Evolutionary conservation across 23 red algal species (phyloP), one percentile per base, ranked within the genome.

Genomic region (Gracilaria caudata): DNA sequence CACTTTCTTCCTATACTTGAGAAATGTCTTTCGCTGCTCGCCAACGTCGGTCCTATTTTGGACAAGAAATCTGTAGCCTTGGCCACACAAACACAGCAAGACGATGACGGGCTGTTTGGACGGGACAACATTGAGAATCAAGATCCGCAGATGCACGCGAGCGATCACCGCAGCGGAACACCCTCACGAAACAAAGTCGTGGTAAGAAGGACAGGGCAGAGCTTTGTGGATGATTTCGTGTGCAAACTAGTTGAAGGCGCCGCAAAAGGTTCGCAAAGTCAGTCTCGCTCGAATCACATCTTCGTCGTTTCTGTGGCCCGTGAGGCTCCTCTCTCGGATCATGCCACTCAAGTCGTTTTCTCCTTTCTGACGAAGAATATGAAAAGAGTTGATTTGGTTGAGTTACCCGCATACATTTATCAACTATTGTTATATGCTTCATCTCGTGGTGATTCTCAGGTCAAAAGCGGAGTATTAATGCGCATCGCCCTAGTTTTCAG

Each of bases 171-270:
- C 37, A 30, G 32, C 29, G 61, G 61, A 24, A 73, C 61, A 11
- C 39, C 61, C 12, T 71, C 49, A n/a, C 17, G 51, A 38, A 43
- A 29, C 16, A 51, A 89, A 73, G 60, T 89, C 6, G 14, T 57
- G 64, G 85, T 89, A 10, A 34, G 85, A 16, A 70, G 85, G 7
- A 89, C 85, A 4, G 85, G 85, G 7, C 85, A 89, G 45, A 89
- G 74, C 45, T 91, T 91, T 74, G 87, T 91, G 58, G 87, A 91
- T 45, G 87, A 91, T 19, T 91, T 91, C 45, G 64, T 91, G 7
- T 81, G 58, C 34, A 81, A 63, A 43, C 77, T 91, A 23, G 60
- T 72, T 12, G 87, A 54, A 49, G 34, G 32, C 24, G 44, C 58
- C 1, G 46, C 23, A 2, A 28, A 10, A 38, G 51, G 51, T 5